phyloP scores from a whole-genome alignment of 2,329 filamentous ascomycete species.

The Berkeleyomyces rouxiae region DNA sequence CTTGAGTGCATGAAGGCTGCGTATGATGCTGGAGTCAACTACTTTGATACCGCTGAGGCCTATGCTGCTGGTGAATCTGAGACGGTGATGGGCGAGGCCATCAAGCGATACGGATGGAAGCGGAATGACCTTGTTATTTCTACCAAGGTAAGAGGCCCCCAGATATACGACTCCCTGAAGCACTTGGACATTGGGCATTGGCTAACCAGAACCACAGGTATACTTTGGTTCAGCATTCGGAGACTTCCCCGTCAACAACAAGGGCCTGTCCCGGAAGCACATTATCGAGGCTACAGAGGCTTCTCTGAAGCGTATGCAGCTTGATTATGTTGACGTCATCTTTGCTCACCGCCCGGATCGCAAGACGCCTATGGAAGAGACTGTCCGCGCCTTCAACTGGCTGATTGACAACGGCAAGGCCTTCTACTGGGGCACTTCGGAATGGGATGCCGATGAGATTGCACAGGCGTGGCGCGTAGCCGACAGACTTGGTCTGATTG shows the following conservation, averaged over 20 bases:
- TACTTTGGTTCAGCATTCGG: constrained; percentile 48
- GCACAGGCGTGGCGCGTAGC: constrained; percentile 44
- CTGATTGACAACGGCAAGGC: constrained; percentile 51
- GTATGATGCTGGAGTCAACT: constrained; percentile 44
- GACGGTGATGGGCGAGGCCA: constrained; percentile 43
- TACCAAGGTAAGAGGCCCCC: constrained; percentile 29
- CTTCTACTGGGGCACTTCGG: constrained; percentile 55
- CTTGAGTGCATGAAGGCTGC: constrained; percentile 46
- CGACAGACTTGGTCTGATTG: constrained; percentile 42
- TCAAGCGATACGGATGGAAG: constrained; percentile 44
- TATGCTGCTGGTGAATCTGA: constrained; percentile 46
- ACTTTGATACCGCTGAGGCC: constrained; percentile 45
- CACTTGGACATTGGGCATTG: not conserved
- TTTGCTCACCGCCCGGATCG: constrained; percentile 54
- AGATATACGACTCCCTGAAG: not conserved
- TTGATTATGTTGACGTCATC: constrained; percentile 50
- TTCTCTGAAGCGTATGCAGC: constrained; percentile 39
- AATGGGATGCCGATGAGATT: constrained; percentile 52
- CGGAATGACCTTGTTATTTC: constrained; percentile 44
- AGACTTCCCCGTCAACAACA: constrained; percentile 47
- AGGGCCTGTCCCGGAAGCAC: constrained; percentile 52
- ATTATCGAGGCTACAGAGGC: constrained; percentile 48
- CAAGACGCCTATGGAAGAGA: constrained; percentile 53
- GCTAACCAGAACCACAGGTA: constrained; percentile 19
- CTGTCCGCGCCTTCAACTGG: constrained; percentile 53